Evolutionary conservation across 805 yeast species (phyloP).

Genomic region (Lipomyces sp.): DNA sequence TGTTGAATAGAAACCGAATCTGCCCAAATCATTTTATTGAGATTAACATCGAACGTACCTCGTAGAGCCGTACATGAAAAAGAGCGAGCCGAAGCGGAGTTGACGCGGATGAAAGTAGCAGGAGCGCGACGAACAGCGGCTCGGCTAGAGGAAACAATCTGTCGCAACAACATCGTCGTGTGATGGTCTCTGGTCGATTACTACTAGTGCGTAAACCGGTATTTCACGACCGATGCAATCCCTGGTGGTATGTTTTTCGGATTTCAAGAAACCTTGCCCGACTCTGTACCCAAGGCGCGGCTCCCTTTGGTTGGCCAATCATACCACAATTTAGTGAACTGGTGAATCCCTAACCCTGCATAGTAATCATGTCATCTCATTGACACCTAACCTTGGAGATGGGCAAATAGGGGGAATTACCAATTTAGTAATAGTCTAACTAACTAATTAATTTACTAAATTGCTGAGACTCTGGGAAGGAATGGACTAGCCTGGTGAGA

Average conservation of each 20-base stretch:
- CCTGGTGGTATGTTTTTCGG: not conserved
- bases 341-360: not conserved
- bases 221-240: not conserved
- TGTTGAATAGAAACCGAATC: not conserved
- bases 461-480: too few species aligned
- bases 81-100: constrained; percentile 18
- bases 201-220: not conserved
- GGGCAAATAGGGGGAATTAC: too few species aligned
- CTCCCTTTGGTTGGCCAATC: constrained; percentile 3
- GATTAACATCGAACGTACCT: constrained; percentile 15
- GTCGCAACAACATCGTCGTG: constrained; percentile 24
- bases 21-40: not conserved
- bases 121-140: constrained; percentile 21
- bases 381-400: too few species aligned
- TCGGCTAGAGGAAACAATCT: constrained; percentile 22
- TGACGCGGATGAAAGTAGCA: constrained; percentile 11
- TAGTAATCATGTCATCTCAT: not conserved
- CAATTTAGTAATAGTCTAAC: too few species aligned
- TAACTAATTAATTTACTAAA: too few species aligned
- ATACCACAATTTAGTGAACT: not conserved
- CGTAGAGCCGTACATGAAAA: constrained; percentile 28
- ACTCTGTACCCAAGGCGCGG: not conserved
- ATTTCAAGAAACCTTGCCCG: too few species aligned
- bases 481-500: too few species aligned
- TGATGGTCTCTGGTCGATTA: not conserved